Conservation (phyloP, 106 monocot genomes). For the Hemerocallis citrina region DNA sequence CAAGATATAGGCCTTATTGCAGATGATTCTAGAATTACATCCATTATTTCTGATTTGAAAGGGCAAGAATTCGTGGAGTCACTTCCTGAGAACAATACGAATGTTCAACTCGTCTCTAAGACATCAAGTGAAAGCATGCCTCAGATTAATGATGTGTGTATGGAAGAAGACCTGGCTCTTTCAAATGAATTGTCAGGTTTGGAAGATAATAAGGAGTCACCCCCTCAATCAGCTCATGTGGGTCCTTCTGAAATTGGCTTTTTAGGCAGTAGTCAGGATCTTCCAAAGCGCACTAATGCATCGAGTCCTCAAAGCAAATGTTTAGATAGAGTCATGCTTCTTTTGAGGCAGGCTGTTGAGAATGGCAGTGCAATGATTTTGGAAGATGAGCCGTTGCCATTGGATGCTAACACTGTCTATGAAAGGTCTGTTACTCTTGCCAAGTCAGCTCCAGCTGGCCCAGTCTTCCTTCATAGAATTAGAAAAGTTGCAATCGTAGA, state of each 20-base stretch:
- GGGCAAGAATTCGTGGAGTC: slow-evolving; percentile 6
- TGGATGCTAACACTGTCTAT: slow-evolving; percentile 60
- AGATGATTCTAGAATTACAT: slow-evolving; percentile 1
- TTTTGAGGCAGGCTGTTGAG: slow-evolving; percentile 67
- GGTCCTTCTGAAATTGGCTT: neutral
- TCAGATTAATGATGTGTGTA: neutral
- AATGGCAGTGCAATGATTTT: slow-evolving; percentile 58
- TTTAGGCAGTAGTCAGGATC: neutral
- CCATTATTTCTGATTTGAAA: slow-evolving; percentile 12
- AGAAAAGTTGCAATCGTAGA: slow-evolving; percentile 24
- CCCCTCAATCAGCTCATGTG: neutral
- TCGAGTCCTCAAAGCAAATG: slow-evolving; percentile 3
- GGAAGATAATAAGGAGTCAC: neutral
- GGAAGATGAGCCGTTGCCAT: slow-evolving; percentile 21
- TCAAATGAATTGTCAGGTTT: neutral
- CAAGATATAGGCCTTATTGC: slow-evolving; percentile 1
- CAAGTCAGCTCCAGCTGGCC: slow-evolving; percentile 55
- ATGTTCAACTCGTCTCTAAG: slow-evolving; percentile 2
- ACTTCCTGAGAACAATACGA: slow-evolving; percentile 2
- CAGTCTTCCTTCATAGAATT: slow-evolving; percentile 26
- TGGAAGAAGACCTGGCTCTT: neutral
- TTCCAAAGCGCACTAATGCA: neutral
- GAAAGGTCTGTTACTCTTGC: slow-evolving; percentile 64
- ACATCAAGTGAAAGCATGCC: neutral
- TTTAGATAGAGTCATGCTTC: slow-evolving; percentile 46